These are phyloP conservation scores for Gossypium schwendimanii DNA, from an alignment of 441 rosid genomes.

Conservation along the genomic window DNA sequence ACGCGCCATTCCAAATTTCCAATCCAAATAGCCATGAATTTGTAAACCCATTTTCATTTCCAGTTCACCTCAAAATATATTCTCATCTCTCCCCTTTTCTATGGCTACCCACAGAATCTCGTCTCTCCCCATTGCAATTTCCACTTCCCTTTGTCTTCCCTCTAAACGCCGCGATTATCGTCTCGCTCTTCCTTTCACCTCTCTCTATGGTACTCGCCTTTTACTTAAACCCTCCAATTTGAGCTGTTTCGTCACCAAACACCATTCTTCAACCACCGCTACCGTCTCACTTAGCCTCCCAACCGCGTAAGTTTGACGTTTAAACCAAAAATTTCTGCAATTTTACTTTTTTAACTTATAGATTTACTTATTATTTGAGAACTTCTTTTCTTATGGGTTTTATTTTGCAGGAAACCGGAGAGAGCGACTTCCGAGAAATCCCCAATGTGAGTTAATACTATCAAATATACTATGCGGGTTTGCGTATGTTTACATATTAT, in stretches of 20 bases:
- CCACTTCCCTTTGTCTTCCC: constrained; percentile 22
- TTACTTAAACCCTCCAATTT: constrained; percentile 23
- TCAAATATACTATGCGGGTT: background rate
- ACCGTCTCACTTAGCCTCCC: constrained; percentile 53
- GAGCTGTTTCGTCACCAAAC: constrained; percentile 22
- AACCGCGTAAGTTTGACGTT: constrained; percentile 36
- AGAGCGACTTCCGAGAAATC: constrained; percentile 36
- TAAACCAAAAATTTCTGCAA: background rate
- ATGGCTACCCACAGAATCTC: constrained; percentile 57
- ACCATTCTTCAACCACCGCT: constrained; percentile 28
- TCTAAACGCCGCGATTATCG: constrained; percentile 18
- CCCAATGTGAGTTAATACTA: constrained; percentile 49
- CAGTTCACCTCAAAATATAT: background rate
- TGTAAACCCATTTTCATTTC: background rate
- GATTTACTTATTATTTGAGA: background rate
- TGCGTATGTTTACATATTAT: background rate
- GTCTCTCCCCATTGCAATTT: constrained; percentile 34
- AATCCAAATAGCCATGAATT: background rate
- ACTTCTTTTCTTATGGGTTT: background rate
- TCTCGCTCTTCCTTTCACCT: constrained; percentile 19
- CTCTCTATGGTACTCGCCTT: constrained; percentile 40
- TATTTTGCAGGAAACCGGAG: constrained; percentile 44
- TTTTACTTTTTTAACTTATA: background rate
- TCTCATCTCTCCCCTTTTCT: background rate
- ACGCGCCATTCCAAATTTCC: background rate